A percentile compares a stretch with the other conserved stretches of the same genome.
Conservation (phyloP, 2,329 filamentous ascomycete species). For the Alternaria atra region DNA sequence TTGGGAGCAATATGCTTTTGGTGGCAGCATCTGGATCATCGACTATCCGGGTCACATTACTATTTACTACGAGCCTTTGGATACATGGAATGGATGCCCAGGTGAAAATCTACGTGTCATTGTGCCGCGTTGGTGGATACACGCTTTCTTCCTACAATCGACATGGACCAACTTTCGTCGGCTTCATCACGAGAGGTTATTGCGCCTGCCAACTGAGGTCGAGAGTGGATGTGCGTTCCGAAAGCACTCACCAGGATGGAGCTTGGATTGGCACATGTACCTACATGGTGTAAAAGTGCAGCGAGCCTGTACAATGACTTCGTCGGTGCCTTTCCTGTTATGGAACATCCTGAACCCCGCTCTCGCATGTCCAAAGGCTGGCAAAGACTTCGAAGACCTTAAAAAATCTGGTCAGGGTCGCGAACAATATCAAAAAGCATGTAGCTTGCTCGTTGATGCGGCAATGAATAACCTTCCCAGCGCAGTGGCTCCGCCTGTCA, state of each 20-base stretch:
- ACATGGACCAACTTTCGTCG: conserved; percentile 7
- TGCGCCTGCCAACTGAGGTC: conserved; percentile 2
- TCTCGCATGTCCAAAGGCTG: background rate
- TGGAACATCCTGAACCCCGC: background rate
- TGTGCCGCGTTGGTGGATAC: conserved; percentile 13
- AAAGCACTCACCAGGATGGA: background rate
- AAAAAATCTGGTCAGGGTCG: background rate
- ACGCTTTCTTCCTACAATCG: conserved; percentile 5
- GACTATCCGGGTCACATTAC: conserved; percentile 6
- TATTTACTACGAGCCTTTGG: background rate
- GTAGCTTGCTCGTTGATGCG: background rate
- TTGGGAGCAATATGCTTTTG: conserved; percentile 12
- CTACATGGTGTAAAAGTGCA: background rate
- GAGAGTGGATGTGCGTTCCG: conserved; percentile 10
- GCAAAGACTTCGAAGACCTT: background rate
- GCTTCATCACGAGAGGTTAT: background rate
- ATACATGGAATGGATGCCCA: background rate
- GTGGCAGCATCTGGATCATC: conserved; percentile 12
- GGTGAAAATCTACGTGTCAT: background rate
- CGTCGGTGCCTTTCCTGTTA: background rate
- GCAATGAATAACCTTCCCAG: background rate
- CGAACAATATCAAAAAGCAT: background rate
- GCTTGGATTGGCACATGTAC: conserved; percentile 1
- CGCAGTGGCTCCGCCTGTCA: no score
- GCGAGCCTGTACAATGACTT: background rate